Base-by-base conservation (phyloP, 495 filamentous ascomycete genomes). In the Penicillium nucicola region DNA sequence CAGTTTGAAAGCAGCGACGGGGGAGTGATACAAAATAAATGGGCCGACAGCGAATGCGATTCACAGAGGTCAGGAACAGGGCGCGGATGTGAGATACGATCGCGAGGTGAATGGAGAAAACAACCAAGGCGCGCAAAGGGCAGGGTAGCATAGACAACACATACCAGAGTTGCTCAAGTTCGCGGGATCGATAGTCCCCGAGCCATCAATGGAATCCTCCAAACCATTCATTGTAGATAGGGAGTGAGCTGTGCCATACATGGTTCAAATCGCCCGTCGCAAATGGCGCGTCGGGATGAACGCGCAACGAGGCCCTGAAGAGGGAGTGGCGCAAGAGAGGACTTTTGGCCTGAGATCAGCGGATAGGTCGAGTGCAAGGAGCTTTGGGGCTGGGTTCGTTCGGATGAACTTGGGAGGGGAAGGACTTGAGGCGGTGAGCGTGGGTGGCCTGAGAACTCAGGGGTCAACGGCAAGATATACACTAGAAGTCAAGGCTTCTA, bases 101-200 rank as follows among this genome's bases (percentile, higher is more conserved):
- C 23, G 48, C 44, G 42, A 52, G 18, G 18, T 20, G 25, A 41
- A 34, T 32, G 19, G 10, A 22, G 17, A n/a, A 40, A 36, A 14
- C n/a, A 54, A 39, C 15, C 46, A 52, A 45, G 10, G 37, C 55
- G 53, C 57, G n/a, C n/a, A n/a, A 53, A 61, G 20, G 46, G 52
- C 58, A 43, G 52, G 42, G 50, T 30, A 58, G 48, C 56, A 49
- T 49, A 9, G 18, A 11, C 25, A 17, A 19, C 38, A 71, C 75
- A 62, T 82, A 86, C 83, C 79, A 54, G 79, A 70, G 37, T 82
- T 77, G 62, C 84, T 85, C 70, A 88, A 68, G 12, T 84, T 85
- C 22, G 85, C 86, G 50, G 88, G 88, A 68, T 92, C 86, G 71
- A 92, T 92, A 45, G 88, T 91, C 31, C 85, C 86, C 49, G 84